Conservation (phyloP, 1,284 basidiomycete genomes). For the Cystobasidiaceae sp. region DNA sequence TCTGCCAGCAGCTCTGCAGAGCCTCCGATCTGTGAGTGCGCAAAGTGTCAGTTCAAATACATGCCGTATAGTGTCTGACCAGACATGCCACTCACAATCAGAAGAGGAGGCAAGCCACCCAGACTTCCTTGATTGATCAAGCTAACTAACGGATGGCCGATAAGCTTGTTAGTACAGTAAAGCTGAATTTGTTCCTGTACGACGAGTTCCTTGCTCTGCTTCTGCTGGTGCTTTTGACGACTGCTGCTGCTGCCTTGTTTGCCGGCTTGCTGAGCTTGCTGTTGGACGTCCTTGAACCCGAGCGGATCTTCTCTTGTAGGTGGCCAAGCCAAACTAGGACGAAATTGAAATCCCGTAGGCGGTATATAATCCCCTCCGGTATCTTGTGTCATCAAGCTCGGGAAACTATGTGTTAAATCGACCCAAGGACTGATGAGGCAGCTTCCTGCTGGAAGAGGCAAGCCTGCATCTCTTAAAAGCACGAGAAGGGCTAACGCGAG, state of each 20-base stretch:
- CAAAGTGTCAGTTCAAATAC: not conserved
- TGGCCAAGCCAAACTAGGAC: slow-evolving; percentile 48
- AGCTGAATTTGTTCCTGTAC: slow-evolving; percentile 51
- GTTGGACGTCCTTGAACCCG: slow-evolving; percentile 39
- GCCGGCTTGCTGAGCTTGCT: too few relatives aligned
- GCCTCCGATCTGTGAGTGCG: slow-evolving; percentile 45
- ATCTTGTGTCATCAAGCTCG: slow-evolving; percentile 4
- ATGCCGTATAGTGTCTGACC: not conserved
- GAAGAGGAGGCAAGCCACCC: slow-evolving; percentile 53
- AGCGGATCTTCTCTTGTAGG: slow-evolving; percentile 46
- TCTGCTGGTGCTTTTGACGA: slow-evolving; percentile 43
- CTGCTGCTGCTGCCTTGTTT: too few relatives aligned
- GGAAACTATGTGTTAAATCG: slow-evolving; percentile 35
- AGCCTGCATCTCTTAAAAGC: slow-evolving; percentile 44
- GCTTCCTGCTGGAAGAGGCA: slow-evolving; percentile 26
- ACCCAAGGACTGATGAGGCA: slow-evolving; percentile 37
- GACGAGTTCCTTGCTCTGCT: slow-evolving; percentile 39
- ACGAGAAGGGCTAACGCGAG: slow-evolving; percentile 44
- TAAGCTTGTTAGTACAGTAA: slow-evolving; percentile 52
- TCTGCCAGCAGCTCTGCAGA: slow-evolving; percentile 50
- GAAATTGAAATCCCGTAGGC: slow-evolving; percentile 47
- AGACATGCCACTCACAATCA: slow-evolving; percentile 45
- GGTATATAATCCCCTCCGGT: slow-evolving; percentile 25
- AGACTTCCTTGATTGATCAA: slow-evolving; percentile 52
- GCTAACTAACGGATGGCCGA: slow-evolving; percentile 52